These are phyloP conservation scores for Colletotrichum neosansevieriae DNA, from an alignment of 2,329 filamentous ascomycete genomes.

Conservation along the genomic window DNA sequence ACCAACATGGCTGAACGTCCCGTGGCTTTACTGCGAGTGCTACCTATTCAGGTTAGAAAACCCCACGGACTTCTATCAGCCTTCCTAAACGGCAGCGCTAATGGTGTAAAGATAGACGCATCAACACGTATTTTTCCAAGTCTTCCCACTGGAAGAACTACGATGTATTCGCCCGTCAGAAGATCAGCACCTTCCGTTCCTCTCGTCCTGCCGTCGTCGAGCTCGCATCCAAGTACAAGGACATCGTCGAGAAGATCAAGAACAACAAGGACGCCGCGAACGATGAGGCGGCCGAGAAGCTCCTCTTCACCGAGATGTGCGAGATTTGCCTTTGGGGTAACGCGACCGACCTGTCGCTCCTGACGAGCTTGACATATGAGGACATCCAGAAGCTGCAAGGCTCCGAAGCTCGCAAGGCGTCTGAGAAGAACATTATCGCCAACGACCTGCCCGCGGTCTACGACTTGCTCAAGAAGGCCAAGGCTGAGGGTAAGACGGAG, in stretches of 20 bases:
- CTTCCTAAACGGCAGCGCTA: constrained; percentile 17
- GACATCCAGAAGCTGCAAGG: constrained; percentile 98
- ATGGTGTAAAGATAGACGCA: constrained; percentile 64
- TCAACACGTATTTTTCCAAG: constrained; percentile 81
- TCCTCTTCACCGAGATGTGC: constrained; percentile 92
- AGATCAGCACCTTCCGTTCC: constrained; percentile 91
- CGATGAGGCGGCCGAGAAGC: constrained; percentile 76
- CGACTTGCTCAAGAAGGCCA: constrained; percentile 72
- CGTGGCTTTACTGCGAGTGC: constrained; percentile 95
- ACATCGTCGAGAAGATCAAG: constrained; percentile 76
- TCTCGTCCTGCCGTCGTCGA: constrained; percentile 89
- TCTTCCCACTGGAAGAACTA: constrained; percentile 89
- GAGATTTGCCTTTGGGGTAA: constrained; percentile 98
- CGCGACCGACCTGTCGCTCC: constrained; percentile 90
- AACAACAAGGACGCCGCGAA: constrained; percentile 62
- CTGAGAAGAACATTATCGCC: constrained; percentile 90
- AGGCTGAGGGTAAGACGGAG: constrained; percentile 72
- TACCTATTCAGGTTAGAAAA: constrained; percentile 82
- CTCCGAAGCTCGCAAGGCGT: constrained; percentile 83
- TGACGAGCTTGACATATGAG: constrained; percentile 91
- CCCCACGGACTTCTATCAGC: not conserved
- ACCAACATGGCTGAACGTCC: constrained; percentile 83
- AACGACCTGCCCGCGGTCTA: constrained; percentile 87
- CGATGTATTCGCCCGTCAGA: constrained; percentile 90
- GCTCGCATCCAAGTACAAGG: constrained; percentile 81